A percentile compares a stretch with the other conserved stretches of the same genome.
Evolutionary conservation across 2,329 filamentous ascomycete genomes (phyloP).

Genomic region (Pseudogymnoascus sp.): DNA sequence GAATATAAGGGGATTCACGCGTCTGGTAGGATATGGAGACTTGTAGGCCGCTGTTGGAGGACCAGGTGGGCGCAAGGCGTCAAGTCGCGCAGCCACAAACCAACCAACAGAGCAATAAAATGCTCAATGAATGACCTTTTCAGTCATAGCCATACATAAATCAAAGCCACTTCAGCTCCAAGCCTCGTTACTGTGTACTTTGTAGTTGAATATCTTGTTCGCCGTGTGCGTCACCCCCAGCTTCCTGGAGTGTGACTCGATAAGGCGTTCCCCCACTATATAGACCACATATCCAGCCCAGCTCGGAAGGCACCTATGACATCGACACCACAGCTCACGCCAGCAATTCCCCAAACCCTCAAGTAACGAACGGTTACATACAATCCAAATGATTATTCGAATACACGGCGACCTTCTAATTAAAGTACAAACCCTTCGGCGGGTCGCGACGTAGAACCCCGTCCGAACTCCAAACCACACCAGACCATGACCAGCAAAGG

Average conservation of each 20-base stretch:
- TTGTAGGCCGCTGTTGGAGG: neutral
- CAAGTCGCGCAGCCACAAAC: conserved; percentile 3
- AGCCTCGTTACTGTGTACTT: neutral
- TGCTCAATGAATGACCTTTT: conserved; percentile 6
- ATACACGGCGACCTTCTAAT: conserved; percentile 6
- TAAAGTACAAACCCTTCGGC: conserved; percentile 4
- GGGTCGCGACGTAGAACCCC: neutral
- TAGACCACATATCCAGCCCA: conserved; percentile 4
- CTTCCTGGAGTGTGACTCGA: neutral
- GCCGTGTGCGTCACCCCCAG: neutral
- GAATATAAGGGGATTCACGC: neutral
- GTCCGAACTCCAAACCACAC: neutral
- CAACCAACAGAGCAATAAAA: conserved; percentile 4
- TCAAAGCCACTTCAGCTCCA: neutral
- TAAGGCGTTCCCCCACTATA: conserved; percentile 4
- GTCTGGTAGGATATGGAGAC: conserved; percentile 1
- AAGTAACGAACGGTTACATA: neutral
- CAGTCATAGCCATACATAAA: conserved; percentile 4
- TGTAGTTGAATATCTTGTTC: neutral
- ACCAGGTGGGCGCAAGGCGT: neutral
- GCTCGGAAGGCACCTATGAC: neutral
- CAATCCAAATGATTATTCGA: conserved; percentile 11
- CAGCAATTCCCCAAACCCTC: neutral
- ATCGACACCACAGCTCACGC: neutral
- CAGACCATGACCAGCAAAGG: conserved; percentile 17